Base-by-base conservation (phyloP, 768 basidiomycete genomes). In the Arthromyces matolae region DNA sequence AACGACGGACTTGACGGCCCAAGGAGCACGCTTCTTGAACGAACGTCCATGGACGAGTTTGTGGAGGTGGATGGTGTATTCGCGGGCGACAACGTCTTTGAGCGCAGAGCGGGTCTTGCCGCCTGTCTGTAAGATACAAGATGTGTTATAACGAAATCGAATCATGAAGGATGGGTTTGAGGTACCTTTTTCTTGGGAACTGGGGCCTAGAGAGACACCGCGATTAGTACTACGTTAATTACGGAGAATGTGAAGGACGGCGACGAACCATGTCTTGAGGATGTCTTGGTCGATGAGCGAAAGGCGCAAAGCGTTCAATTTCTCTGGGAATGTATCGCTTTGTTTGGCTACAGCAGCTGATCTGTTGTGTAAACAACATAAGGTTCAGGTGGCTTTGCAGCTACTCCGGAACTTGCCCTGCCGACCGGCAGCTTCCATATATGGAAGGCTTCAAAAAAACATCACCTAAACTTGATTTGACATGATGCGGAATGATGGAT, bases 11-110 rank as follows among this genome's bases (percentile, higher is more conserved):
- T 98, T 98, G 72, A 98, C 81, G 58, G 93, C 96, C 76, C 84
- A 86, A 19, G 96, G 96, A 14, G 96, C 93, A 60, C 94, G 87
- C 81, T 95, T 95, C 77, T 97, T 97, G 81, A 96, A 97, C 34
- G 89, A 86, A 51, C 86, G 81, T 59, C 87, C 90, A 71, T 93
- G 90, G 34, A 93, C 91, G 58, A 73, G 85, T 72, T 95, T 96
- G 85, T 96, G 93, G 32, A 97, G 75, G 73, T 96, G 92, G 78
- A 97, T 88, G 64, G 95, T 97, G 86, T 97, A 96, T 70, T 99
- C 95, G 64, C 94, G 86, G 57, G 94, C 89, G 56, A 97, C 95
- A 73, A 97, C 95, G 70, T 98, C 95, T 72, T 90, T 83, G 67
- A 97, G 90, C 46, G 95, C 95, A 51, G 93, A 94, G 71, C 95